Base-by-base conservation (phyloP, 2,329 filamentous ascomycete genomes). In the Nothophaeocryptopus gaeumannii region DNA sequence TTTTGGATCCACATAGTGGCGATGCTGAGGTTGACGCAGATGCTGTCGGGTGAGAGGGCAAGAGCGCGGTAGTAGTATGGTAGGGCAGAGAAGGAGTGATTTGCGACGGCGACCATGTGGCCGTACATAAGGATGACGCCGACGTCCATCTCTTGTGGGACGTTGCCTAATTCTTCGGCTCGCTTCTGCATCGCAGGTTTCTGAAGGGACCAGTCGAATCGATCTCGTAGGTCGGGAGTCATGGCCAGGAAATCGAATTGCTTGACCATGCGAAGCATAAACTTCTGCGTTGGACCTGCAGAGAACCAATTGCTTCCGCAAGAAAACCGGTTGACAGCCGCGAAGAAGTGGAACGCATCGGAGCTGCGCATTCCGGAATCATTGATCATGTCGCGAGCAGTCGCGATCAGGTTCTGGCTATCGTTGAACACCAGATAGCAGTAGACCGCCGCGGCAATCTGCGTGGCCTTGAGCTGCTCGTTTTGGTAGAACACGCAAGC, bases 221-320 rank as follows among this genome's bases (percentile, higher is more conserved):
- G 65, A 1, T 72, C 60, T 11, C 78, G 74, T 20, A 76, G 71
- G 11, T 77, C 72, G 11, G 79, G 74, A 2, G 75, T 73, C 2
- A 85, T 74, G 2, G 87, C 75, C 4, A 75, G 73, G 55, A 80
- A 85, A 68, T 99, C 93, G 74, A 95, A 88, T 3, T 84, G 83
- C 68, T 95, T 95, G 70, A 99, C 88, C 70, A 95, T 89, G 4
- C 93, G 84, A 50, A 96, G 77, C 62, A 97, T 84, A 65, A 88
- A 95, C 67, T 97, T 97, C 69, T 96, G 90, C 14, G 86, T 85
- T 0, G 89, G 85, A 0, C 88, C 87, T 2, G 86, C 85, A 44
- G 85, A 85, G 69, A 92, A 96, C 76, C 86, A 88, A 29, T 83
- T 80, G 33, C 82, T 76, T 11, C 88, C 84, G 45, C 88, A 83